These are phyloP conservation scores for Russula sp. DNA, from an alignment of 768 basidiomycete species.

Conservation along the genomic window DNA sequence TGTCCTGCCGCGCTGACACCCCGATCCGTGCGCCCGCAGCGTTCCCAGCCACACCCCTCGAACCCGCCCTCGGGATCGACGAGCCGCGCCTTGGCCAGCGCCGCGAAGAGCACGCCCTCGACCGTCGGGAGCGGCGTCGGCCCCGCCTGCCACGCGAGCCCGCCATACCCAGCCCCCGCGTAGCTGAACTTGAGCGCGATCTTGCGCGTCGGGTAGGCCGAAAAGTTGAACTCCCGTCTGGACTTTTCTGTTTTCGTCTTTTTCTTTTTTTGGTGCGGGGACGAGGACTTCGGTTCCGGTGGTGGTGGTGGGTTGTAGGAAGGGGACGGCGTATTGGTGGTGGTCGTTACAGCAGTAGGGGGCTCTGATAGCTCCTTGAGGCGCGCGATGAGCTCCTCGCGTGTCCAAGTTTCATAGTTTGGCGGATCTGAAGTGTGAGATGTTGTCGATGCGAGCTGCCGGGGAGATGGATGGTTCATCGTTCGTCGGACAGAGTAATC, in stretches of 20 bases:
- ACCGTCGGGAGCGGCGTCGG: conserved; percentile 81
- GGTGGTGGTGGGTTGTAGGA: conserved; percentile 13
- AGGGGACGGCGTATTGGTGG: background rate
- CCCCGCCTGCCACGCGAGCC: conserved; percentile 74
- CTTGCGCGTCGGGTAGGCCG: conserved; percentile 69
- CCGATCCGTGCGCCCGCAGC: conserved; percentile 90
- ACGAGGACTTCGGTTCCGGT: background rate
- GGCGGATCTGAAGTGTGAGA: conserved; percentile 12
- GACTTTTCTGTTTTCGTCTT: background rate
- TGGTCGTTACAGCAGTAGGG: conserved; percentile 25
- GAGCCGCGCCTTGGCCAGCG: conserved; percentile 69
- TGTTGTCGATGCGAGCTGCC: background rate
- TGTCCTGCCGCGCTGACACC: conserved; percentile 95
- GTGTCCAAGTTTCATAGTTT: conserved; percentile 50
- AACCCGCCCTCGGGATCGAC: conserved; percentile 68
- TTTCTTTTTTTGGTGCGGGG: background rate
- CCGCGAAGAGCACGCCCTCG: conserved; percentile 78
- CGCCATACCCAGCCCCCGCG: conserved; percentile 87
- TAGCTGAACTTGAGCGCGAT: conserved; percentile 94
- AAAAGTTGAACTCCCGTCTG: conserved; percentile 52
- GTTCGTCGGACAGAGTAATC: conserved; percentile 8
- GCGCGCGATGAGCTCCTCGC: conserved; percentile 65
- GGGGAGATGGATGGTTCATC: background rate
- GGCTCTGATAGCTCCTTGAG: conserved; percentile 40
- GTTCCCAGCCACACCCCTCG: conserved; percentile 85